Evolutionary conservation across 805 yeast genomes (phyloP).

Genomic region (Starmerella vaccinii): DNA sequence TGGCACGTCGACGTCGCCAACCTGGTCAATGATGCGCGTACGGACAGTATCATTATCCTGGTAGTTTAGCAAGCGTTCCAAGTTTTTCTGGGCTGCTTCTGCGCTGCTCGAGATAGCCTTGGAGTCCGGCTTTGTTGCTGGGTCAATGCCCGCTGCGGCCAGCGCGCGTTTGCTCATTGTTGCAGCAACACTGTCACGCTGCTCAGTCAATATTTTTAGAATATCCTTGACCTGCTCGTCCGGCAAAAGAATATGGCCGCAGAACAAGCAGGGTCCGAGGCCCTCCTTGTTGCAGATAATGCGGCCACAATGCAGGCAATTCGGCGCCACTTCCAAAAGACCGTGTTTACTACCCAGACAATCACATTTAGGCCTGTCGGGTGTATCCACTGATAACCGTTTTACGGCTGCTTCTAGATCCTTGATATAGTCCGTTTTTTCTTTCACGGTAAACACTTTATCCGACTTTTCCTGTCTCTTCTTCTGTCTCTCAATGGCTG

Average conservation of each 20-base stretch:
- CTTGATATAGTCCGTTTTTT: slow-evolving; percentile 45
- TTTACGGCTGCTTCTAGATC: slow-evolving; percentile 57
- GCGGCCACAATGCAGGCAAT: slow-evolving; percentile 89
- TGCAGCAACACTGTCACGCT: slow-evolving; percentile 36
- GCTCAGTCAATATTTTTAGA: slow-evolving; percentile 47
- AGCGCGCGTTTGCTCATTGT: slow-evolving; percentile 32
- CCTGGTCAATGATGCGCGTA: slow-evolving; percentile 85
- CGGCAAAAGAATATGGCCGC: slow-evolving; percentile 59
- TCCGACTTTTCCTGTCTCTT: neutral
- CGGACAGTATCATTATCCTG: slow-evolving; percentile 84
- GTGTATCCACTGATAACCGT: slow-evolving; percentile 38
- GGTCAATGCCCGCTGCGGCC: slow-evolving; percentile 32
- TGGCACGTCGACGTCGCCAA: slow-evolving; percentile 72
- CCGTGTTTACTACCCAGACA: slow-evolving; percentile 89
- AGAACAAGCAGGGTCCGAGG: slow-evolving; percentile 75
- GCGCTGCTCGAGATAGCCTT: slow-evolving; percentile 3
- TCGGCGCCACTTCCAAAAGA: slow-evolving; percentile 79
- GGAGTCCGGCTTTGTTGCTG: slow-evolving; percentile 6
- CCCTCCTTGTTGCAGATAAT: slow-evolving; percentile 88
- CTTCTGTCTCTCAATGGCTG: neutral
- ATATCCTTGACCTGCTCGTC: slow-evolving; percentile 50
- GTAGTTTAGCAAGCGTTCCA: slow-evolving; percentile 64
- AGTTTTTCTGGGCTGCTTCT: slow-evolving; percentile 56
- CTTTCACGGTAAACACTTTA: slow-evolving; percentile 21
- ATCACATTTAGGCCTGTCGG: slow-evolving; percentile 44